A percentile compares a stretch with the other conserved stretches of the same genome.
These are phyloP conservation scores for Brettanomyces custersianus DNA, from an alignment of 805 yeast genomes.

Conservation along the genomic window DNA sequence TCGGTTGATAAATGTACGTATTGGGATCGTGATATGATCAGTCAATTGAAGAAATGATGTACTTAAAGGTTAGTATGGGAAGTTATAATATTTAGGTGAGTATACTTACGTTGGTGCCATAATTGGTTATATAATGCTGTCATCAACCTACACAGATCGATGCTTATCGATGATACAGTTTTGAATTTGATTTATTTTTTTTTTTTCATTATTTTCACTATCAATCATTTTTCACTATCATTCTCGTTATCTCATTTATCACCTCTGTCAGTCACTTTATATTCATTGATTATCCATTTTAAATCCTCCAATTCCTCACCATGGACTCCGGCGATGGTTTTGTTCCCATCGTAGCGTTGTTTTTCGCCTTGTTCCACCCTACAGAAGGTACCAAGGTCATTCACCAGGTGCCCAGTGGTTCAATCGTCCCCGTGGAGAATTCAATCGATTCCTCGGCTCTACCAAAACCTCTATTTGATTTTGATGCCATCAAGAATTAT, in stretches of 20 bases:
- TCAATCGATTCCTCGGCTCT: slow-evolving; percentile 26
- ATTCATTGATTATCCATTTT: too few species aligned
- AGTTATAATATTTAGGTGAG: background rate
- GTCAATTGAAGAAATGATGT: slow-evolving; percentile 16
- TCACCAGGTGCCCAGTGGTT: slow-evolving; percentile 81
- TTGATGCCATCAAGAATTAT: slow-evolving; percentile 81
- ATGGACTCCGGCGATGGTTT: slow-evolving; percentile 45
- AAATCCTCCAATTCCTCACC: background rate
- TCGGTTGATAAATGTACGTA: slow-evolving; percentile 20
- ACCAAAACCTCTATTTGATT: slow-evolving; percentile 49
- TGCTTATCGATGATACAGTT: too few species aligned
- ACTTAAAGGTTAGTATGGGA: slow-evolving; percentile 6
- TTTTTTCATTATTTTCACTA: too few species aligned
- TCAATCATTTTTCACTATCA: too few species aligned
- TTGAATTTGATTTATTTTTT: too few species aligned
- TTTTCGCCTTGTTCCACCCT: slow-evolving; percentile 90
- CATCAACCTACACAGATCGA: background rate
- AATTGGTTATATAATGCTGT: background rate
- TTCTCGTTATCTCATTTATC: too few species aligned
- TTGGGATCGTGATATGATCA: slow-evolving; percentile 11
- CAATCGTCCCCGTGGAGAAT: slow-evolving; percentile 35
- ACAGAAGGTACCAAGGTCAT: slow-evolving; percentile 90
- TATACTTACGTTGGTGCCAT: slow-evolving; percentile 21
- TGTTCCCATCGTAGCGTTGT: slow-evolving; percentile 80
- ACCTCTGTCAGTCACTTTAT: too few species aligned